Evolutionary conservation across 305 asterid genomes (phyloP), one percentile per base, ranked within the genome.

Genomic region (Plantago lanceolata): DNA sequence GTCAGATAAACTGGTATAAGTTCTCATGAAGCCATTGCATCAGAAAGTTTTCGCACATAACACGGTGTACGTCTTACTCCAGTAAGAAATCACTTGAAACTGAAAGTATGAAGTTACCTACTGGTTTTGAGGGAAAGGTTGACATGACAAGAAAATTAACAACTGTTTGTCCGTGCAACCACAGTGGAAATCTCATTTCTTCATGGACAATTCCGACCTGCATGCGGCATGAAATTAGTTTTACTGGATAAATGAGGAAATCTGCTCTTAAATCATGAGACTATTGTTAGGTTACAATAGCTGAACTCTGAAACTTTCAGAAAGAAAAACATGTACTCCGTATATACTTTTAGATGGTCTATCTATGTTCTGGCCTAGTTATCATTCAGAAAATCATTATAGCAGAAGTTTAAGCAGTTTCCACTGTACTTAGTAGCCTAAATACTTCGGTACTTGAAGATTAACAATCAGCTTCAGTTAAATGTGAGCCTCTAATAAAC

Each of bases 191-290:
- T 74, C 62, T 75, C 99, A 93, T 89, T 61, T 72, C 92, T 73
- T 83, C 96, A 67, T 89, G 90, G 67, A 87, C 95, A 72, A 89
- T 83, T 20, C 94, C 95, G 63, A 89, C 87, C 97, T 93, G 86
- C 76, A 57, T 19, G 61, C 49, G 67, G 71, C 51, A 65, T 44
- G 63, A 73, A 48, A 19, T 21, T 13, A 57, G 62, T 70, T 24
- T 44, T 26, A 48, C 61, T 33, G 43, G 3, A 20, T 4, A 12
- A 24, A 19, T 6, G 33, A 17, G 8, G 7, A 24, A 53, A 3
- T 14, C 13, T 19, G 2, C 13, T 8, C 43, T 6, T 35, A 35
- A 8, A 2, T 2, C 43, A 35, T 35, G 43, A 11, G 8, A 35
- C 13, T 35, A 35, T 35, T 11, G 28, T 24, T 24, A 24, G 28